These are phyloP conservation scores for Zymoseptoria tritici DNA, from an alignment of 2,329 filamentous ascomycete genomes.

Conservation along the genomic window DNA sequence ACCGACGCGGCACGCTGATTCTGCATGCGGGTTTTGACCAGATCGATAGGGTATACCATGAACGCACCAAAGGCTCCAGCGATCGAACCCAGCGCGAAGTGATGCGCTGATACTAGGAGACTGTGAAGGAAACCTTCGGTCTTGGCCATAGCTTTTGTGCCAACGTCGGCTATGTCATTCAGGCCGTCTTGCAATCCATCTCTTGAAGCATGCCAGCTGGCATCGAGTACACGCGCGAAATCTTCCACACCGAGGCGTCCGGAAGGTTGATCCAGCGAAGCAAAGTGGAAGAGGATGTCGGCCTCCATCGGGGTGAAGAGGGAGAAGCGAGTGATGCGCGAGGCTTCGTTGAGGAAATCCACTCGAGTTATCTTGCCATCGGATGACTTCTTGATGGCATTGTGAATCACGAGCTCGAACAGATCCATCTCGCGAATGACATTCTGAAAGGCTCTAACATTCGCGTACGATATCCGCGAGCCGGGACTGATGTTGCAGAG, in stretches of 20 bases:
- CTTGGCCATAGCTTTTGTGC: slow-evolving; percentile 48
- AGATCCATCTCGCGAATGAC: slow-evolving; percentile 97
- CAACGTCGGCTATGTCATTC: slow-evolving; percentile 40
- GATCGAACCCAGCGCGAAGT: slow-evolving; percentile 81
- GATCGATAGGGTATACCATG: slow-evolving; percentile 98
- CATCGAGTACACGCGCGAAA: slow-evolving; percentile 91
- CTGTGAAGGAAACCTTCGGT: slow-evolving; percentile 54
- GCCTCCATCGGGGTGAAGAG: slow-evolving; percentile 98
- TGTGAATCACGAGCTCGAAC: slow-evolving; percentile 85
- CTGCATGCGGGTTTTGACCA: slow-evolving; percentile 97
- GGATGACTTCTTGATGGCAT: slow-evolving; percentile 70
- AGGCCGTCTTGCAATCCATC: slow-evolving; percentile 40
- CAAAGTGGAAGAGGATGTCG: slow-evolving; percentile 97
- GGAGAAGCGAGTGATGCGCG: slow-evolving; percentile 84
- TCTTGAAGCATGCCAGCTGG: slow-evolving; percentile 67
- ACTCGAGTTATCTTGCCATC: slow-evolving; percentile 91
- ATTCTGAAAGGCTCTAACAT: slow-evolving; percentile 96
- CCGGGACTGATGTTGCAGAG: slow-evolving; percentile 90
- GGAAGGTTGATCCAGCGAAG: slow-evolving; percentile 80
- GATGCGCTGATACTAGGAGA: slow-evolving; percentile 71
- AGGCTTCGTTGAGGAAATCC: slow-evolving; percentile 91
- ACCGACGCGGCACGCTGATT: slow-evolving; percentile 82
- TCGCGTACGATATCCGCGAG: slow-evolving; percentile 94
- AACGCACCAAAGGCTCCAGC: slow-evolving; percentile 97
- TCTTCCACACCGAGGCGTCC: slow-evolving; percentile 74